Conservation (phyloP, 2,329 filamentous ascomycete genomes). For the Cladosporium sp. region DNA sequence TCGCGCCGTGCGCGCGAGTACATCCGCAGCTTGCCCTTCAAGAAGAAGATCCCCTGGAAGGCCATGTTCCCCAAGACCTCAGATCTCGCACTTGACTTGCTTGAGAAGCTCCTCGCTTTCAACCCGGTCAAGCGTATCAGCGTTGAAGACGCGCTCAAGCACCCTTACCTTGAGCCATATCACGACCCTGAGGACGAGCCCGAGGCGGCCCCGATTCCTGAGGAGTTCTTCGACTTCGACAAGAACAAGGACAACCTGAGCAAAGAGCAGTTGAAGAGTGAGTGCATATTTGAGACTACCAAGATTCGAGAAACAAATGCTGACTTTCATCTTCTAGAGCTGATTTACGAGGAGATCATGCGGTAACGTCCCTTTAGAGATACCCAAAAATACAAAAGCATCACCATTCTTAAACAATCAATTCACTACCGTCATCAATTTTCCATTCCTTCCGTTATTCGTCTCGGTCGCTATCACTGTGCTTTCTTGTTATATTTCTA, state of each 20-base stretch:
- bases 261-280: constrained; percentile 96
- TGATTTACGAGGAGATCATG: constrained; percentile 98
- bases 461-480: background rate
- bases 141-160: constrained; percentile 93
- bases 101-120: constrained; percentile 95
- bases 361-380: constrained; percentile 47
- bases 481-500: background rate
- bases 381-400: constrained; percentile 20
- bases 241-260: constrained; percentile 99
- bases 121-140: constrained; percentile 99
- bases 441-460: background rate
- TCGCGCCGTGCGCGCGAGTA: constrained; percentile 95
- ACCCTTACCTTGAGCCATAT: constrained; percentile 97
- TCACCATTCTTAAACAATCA: constrained; percentile 15
- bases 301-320: background rate
- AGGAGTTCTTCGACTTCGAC: constrained; percentile 99
- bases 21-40: constrained; percentile 96
- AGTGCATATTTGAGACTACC: constrained; percentile 29
- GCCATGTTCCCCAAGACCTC: constrained; percentile 98
- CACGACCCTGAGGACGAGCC: constrained; percentile 99
- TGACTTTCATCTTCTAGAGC: constrained; percentile 46
- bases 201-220: constrained; percentile 91
- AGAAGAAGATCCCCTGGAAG: constrained; percentile 99
- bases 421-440: background rate
- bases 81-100: constrained; percentile 87